Base-by-base conservation (phyloP, 192 early-diverging fungal genomes). In the Dissophora ornata region DNA sequence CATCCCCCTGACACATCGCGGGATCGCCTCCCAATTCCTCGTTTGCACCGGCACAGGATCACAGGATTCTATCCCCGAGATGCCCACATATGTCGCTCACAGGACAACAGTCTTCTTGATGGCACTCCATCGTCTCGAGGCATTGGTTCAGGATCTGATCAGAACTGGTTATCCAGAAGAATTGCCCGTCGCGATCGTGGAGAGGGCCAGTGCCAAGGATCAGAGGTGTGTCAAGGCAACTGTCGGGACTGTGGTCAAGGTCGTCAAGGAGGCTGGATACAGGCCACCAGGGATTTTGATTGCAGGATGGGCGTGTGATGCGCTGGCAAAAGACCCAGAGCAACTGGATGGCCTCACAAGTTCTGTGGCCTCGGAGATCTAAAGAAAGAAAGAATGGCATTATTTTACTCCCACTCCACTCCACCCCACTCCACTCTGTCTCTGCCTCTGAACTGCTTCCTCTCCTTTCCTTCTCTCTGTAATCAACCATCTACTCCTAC, bases 1-100 rank as follows among this genome's bases (percentile, higher is more conserved):
- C n/a, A 94, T 96, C 28, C 96, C 95, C 0, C 88, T 95, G 15
- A 98, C 96, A 4, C 93, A 93, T 61, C 89, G 94, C 36, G 96
- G 95, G 11, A 85, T 88, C 0, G 93, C 95, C 6, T 92, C 94
- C 51, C 91, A 94, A 75, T 85, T 98, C 24, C 67, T 96, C 19
- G 87, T 98, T 10, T 81, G 92, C 47, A 90, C 94, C 5, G 95
- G 95, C 19, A 85, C 91, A 13, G 90, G 92, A 53, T 68, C 80
- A 3, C 85, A 90, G 36, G 93, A 92, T n/a, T 78, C 88, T 10
- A 85, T 92, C 47, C 94, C 95, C n/a, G 74, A 87, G n/a, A 77
- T 95, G 26, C 94, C 96, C 0, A 52, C 50, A n/a, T 94, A 85
- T 75, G 44, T 84, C 34, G 82, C 75, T 7, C 85, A 84, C 30